phyloP scores from a whole-genome alignment of 805 yeast genomes.

The Lachancea sp. region DNA sequence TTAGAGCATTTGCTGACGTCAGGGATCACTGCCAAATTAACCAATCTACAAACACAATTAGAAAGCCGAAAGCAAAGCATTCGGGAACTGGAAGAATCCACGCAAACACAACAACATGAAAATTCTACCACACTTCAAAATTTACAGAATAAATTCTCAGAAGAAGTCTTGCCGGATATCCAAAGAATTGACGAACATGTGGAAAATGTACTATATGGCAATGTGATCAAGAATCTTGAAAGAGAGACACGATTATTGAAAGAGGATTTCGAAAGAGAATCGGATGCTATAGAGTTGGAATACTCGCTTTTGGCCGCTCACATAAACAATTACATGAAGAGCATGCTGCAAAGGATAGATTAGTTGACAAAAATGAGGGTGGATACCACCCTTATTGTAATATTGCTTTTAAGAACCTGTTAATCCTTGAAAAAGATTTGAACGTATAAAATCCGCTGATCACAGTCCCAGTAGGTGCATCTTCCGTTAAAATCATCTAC shows the following conservation, averaged over 20 bases:
- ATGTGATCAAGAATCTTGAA: slow-evolving; percentile 36
- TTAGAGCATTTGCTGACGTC: slow-evolving; percentile 34
- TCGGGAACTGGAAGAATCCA: slow-evolving; percentile 42
- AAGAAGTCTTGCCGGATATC: slow-evolving; percentile 44
- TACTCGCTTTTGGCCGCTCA: slow-evolving; percentile 50
- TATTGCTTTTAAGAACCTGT: not conserved
- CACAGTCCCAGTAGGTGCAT: slow-evolving; percentile 73
- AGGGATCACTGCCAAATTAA: slow-evolving; percentile 39
- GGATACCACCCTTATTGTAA: slow-evolving; percentile 1
- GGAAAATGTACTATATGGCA: slow-evolving; percentile 29
- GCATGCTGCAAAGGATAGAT: slow-evolving; percentile 19
- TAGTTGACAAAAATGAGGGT: not conserved
- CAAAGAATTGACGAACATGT: slow-evolving; percentile 44
- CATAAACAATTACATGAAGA: slow-evolving; percentile 41
- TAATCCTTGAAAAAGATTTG: slow-evolving; percentile 51
- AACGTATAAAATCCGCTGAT: slow-evolving; percentile 58
- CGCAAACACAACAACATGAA: slow-evolving; percentile 39
- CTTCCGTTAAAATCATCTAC: slow-evolving; percentile 32
- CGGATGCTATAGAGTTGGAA: slow-evolving; percentile 47
- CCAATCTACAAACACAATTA: slow-evolving; percentile 38
- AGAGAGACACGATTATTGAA: slow-evolving; percentile 32
- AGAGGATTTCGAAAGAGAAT: slow-evolving; percentile 45
- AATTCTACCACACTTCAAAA: slow-evolving; percentile 41
- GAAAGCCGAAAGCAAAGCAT: slow-evolving; percentile 44
- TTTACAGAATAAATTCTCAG: slow-evolving; percentile 42